Evolutionary conservation across 345 rosid genomes (phyloP).

Genomic region (Salix suchowensis): DNA sequence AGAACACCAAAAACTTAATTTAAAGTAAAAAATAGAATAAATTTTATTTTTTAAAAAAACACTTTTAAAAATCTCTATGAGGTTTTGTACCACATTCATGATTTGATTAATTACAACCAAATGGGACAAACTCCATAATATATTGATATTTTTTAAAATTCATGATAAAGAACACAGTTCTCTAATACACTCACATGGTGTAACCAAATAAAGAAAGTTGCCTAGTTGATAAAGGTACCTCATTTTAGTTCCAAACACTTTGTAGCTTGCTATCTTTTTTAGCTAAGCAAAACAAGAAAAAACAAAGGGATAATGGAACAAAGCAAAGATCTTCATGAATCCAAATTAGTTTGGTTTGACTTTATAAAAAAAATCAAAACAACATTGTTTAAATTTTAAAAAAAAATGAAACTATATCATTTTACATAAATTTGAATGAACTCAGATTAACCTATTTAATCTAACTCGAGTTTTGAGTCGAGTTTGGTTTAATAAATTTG

Average conservation of each 20-base stretch:
- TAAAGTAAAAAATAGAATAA: no score
- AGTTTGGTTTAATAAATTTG: no score
- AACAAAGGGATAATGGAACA: slow-evolving; percentile 12
- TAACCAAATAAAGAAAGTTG: not conserved
- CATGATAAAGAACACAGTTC: not conserved
- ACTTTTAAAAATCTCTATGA: slow-evolving; percentile 47
- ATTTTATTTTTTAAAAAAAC: no score
- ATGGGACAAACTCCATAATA: not conserved
- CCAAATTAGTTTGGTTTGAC: no score
- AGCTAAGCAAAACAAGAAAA: slow-evolving; percentile 14
- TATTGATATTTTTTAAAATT: not conserved
- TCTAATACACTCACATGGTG: not conserved
- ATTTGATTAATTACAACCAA: not conserved
- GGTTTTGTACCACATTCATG: slow-evolving; percentile 45
- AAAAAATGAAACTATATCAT: no score
- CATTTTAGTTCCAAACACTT: not conserved
- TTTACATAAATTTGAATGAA: no score
- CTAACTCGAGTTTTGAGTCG: no score
- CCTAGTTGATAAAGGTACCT: not conserved
- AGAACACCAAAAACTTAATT: no score
- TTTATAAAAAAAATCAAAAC: no score
- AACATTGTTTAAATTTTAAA: no score
- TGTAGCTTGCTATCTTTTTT: not conserved
- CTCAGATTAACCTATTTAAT: no score
- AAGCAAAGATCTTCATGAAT: not conserved